A percentile compares a stretch with the other conserved stretches of the same genome.
phyloP scores from a whole-genome alignment of 352 stramenopile genomes.

The Phytophthora capsici region DNA sequence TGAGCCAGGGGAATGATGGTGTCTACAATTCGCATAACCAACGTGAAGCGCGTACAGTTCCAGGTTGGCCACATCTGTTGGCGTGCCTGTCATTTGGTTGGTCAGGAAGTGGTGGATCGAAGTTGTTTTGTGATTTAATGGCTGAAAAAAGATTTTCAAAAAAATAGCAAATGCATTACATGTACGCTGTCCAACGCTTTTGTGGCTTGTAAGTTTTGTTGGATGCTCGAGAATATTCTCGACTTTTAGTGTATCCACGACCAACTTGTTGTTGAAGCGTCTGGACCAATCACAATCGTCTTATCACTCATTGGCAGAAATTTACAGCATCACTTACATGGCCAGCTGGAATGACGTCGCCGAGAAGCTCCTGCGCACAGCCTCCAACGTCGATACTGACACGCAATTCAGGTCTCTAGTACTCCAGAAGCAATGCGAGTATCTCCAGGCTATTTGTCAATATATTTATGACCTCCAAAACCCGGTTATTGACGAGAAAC shows the following conservation, averaged over 20 bases:
- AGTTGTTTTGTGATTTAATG: too few species aligned
- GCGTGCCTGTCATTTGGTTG: too few species aligned
- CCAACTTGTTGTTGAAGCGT: conserved; percentile 22
- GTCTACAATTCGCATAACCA: background rate
- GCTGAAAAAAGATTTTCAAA: conserved; percentile 9
- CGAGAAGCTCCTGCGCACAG: conserved; percentile 24
- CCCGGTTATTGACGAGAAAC: conserved; percentile 6
- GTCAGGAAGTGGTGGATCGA: too few species aligned
- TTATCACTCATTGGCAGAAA: conserved; percentile 17
- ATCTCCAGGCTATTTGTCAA: conserved; percentile 34
- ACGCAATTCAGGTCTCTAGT: conserved; percentile 39
- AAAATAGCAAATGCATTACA: background rate
- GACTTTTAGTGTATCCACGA: too few species aligned
- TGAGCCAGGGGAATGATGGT: too few species aligned
- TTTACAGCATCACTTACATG: background rate
- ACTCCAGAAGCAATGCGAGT: conserved; percentile 45
- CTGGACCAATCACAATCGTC: conserved; percentile 11
- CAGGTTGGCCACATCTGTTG: too few species aligned
- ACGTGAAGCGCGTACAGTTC: too few species aligned
- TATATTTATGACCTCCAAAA: conserved; percentile 29
- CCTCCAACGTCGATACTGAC: conserved; percentile 40
- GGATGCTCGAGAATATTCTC: too few species aligned
- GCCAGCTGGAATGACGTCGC: conserved; percentile 15
- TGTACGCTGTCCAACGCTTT: background rate
- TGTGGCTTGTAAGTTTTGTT: too few species aligned